These are phyloP conservation scores for Leptographium galeiforme DNA, from an alignment of 2,329 filamentous ascomycete genomes.

Conservation along the genomic window DNA sequence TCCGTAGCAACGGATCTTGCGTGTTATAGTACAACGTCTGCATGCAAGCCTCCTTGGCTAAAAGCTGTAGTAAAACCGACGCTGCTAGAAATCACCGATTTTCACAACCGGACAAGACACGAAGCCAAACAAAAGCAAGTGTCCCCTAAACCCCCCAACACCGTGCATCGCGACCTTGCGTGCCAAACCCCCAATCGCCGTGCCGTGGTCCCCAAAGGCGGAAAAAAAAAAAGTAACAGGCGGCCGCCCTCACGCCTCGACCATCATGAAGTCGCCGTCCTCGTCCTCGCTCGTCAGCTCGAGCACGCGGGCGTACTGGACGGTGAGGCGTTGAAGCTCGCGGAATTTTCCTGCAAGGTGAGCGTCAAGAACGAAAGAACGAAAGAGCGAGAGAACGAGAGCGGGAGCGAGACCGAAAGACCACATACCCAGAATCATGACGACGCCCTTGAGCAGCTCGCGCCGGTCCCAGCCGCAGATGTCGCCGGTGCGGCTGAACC, in stretches of 20 bases:
- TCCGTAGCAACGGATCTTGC: too few species aligned
- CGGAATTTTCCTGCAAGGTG: slow-evolving; percentile 69
- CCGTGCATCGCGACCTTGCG: not conserved
- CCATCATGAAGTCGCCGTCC: slow-evolving; percentile 15
- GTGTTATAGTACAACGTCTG: too few species aligned
- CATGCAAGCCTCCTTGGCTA: too few species aligned
- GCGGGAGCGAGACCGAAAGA: too few species aligned
- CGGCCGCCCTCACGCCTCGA: slow-evolving; percentile 5
- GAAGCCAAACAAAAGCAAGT: too few species aligned
- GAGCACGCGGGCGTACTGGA: slow-evolving; percentile 80
- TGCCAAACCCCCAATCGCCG: too few species aligned
- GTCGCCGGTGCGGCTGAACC: slow-evolving; percentile 53
- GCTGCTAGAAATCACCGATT: too few species aligned
- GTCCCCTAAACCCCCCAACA: not conserved
- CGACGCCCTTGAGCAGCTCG: slow-evolving; percentile 78
- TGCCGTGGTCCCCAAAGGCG: not conserved
- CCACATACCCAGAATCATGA: slow-evolving; percentile 75
- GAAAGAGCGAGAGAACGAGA: too few species aligned
- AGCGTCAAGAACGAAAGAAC: slow-evolving; percentile 10
- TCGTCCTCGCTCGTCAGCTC: slow-evolving; percentile 42
- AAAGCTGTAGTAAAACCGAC: too few species aligned
- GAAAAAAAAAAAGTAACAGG: not conserved
- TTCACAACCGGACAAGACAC: too few species aligned
- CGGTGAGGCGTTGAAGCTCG: slow-evolving; percentile 85
- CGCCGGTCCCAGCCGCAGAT: slow-evolving; percentile 86